Conservation (phyloP, 2,329 filamentous ascomycete genomes). For the Verticillium isaacii region DNA sequence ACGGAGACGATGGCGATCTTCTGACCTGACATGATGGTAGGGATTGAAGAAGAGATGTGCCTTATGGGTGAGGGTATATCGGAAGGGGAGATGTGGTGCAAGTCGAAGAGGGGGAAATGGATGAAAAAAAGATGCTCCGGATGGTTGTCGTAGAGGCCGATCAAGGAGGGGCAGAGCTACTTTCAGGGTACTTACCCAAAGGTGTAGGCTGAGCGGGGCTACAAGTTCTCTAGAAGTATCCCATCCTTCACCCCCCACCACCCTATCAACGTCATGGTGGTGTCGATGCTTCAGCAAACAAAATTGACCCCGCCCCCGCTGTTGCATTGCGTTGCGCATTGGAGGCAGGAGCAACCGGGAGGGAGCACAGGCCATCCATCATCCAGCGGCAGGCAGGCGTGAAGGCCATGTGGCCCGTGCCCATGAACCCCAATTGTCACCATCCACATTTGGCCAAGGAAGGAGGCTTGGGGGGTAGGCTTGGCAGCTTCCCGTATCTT, state of each 20-base stretch:
- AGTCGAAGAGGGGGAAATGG: background rate
- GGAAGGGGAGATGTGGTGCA: background rate
- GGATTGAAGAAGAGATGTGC: background rate
- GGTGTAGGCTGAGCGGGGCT: background rate
- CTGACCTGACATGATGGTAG: constrained; percentile 29
- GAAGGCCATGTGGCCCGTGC: background rate
- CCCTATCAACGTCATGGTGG: background rate
- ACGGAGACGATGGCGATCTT: constrained; percentile 89
- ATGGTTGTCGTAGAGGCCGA: background rate
- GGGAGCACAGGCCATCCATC: background rate
- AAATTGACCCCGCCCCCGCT: background rate
- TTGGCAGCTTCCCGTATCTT: background rate
- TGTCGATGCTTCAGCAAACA: background rate
- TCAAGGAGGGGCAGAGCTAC: background rate
- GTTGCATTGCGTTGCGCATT: background rate
- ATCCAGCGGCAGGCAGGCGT: background rate
- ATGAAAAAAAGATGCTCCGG: background rate
- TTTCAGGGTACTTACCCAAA: background rate
- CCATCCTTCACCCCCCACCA: background rate
- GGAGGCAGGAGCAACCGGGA: background rate
- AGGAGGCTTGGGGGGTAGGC: background rate
- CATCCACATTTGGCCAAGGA: background rate
- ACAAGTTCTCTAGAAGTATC: background rate
- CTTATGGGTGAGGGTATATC: background rate
- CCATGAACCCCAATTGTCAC: background rate